Evolutionary conservation across 768 basidiomycete genomes (phyloP).

Genomic region (Clathrus columnatus): DNA sequence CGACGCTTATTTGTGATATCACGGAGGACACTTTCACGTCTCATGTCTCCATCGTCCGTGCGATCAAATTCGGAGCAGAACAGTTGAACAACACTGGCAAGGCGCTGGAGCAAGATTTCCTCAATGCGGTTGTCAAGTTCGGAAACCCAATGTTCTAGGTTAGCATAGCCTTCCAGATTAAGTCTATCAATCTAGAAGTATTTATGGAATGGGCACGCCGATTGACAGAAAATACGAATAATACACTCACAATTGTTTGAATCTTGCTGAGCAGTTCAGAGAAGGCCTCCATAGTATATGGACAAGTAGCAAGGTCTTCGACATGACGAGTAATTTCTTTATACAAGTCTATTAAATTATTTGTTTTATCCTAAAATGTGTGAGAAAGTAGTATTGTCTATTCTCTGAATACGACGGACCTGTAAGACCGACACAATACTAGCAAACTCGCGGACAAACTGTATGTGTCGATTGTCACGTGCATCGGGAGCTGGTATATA

Average conservation of each 20-base stretch:
- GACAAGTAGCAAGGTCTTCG: constrained; percentile 80
- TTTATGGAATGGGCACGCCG: not conserved
- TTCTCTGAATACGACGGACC: constrained; percentile 27
- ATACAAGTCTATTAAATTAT: constrained; percentile 85
- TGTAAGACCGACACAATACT: constrained; percentile 87
- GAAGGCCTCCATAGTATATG: constrained; percentile 80
- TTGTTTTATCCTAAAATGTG: constrained; percentile 74
- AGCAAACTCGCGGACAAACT: constrained; percentile 93
- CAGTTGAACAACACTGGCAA: constrained; percentile 68
- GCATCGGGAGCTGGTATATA: constrained; percentile 69
- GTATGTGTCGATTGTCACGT: constrained; percentile 80
- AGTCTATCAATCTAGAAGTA: constrained; percentile 72
- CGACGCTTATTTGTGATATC: constrained; percentile 59
- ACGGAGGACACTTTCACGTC: constrained; percentile 44
- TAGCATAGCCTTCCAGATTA: constrained; percentile 92
- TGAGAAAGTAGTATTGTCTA: constrained; percentile 3
- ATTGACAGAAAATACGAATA: not conserved
- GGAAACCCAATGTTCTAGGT: constrained; percentile 87
- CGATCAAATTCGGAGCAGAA: constrained; percentile 88
- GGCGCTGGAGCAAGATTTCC: constrained; percentile 61
- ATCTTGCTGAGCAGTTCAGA: constrained; percentile 66
- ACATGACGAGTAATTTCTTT: constrained; percentile 77
- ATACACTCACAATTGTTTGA: constrained; percentile 65
- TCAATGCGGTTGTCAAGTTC: constrained; percentile 80
- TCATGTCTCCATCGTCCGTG: constrained; percentile 55